A percentile compares a stretch with the other conserved stretches of the same genome.
Conservation (phyloP, 805 yeast genomes). For the Cyberlindnera nakhonratchasimensis region DNA sequence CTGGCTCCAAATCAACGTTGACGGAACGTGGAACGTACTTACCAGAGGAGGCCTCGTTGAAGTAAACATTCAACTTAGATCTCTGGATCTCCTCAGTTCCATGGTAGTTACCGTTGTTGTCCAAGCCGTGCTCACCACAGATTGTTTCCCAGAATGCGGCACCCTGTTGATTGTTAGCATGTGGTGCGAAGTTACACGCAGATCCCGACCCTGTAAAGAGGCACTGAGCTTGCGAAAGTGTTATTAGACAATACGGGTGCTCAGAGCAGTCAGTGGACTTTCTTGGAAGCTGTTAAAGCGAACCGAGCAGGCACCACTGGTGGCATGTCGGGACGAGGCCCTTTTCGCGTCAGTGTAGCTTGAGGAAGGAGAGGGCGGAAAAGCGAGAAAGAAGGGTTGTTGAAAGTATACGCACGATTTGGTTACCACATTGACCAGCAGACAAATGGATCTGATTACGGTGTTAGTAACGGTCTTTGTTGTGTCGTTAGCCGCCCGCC, state of each 20-base stretch:
- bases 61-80: slow-evolving; percentile 94
- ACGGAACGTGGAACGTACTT: slow-evolving; percentile 97
- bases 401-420: slow-evolving; percentile 57
- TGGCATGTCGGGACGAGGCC: not conserved
- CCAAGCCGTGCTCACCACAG: slow-evolving; percentile 84
- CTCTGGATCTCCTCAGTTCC: slow-evolving; percentile 57
- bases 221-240: too few species aligned
- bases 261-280: too few species aligned
- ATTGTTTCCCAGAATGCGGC: slow-evolving; percentile 93
- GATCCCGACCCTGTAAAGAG: too few species aligned
- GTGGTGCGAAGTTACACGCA: too few species aligned
- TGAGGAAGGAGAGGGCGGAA: not conserved
- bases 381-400: not conserved
- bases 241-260: too few species aligned
- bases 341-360: not conserved
- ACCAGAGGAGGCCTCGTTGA: slow-evolving; percentile 92
- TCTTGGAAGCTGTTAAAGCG: too few species aligned
- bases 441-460: slow-evolving; percentile 80
- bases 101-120: slow-evolving; percentile 67
- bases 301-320: too few species aligned
- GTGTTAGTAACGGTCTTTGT: slow-evolving; percentile 18
- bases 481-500: not conserved
- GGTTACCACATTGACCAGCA: slow-evolving; percentile 99
- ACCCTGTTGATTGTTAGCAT: slow-evolving; percentile 44
- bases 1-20: slow-evolving; percentile 96